Base-by-base conservation (phyloP, 1,284 basidiomycete genomes). In the Veloporphyrellus conicus region DNA sequence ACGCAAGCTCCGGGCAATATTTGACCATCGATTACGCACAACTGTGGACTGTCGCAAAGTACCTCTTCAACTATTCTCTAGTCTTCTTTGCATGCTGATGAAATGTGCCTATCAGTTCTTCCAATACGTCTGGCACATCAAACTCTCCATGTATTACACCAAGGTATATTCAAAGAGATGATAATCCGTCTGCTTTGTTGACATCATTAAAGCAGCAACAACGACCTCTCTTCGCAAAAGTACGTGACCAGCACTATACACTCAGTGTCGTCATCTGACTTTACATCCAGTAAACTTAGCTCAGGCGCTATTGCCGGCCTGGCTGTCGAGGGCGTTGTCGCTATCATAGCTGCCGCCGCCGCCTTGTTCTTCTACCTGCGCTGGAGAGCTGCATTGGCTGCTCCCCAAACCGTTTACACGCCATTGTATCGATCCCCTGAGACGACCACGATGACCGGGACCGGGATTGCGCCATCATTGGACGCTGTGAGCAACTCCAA, bases 281-380 rank as follows among this genome's bases (percentile, higher is more conserved):
- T 32, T 2, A 22, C 15, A 12, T 36, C 32, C 42, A 62, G 55
- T 23, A 31, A 37, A n/a, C 37, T 65, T 16, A 45, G 53, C 25
- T 52, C 62, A 12, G 64, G 62, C 25, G 51, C 43, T 8, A 61
- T 63, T n/a, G 58, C 49, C 18, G 62, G 62, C 12, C 43, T 63
- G 3, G 50, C 50, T 9, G 34, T 61, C 1, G 53, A 57, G 28
- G 47, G 39, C 1, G 44, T 48, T 8, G 22, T 54, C 3, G 56
- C 60, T 12, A 14, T 52, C 19, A 28, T 59, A 4, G 59, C 62
- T n/a, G 40, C 50, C 0, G 50, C 27, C 2, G 48, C 42, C 2
- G 60, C 61, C 0, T 23, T 47, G 34, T 39, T 63, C 20, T 63
- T 63, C 46, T 61, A 61, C 28, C 34, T 50, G 16, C 61, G 59